These are phyloP conservation scores for Periconia macrospinosa DNA, from an alignment of 2,329 filamentous ascomycete species.

Conservation along the genomic window DNA sequence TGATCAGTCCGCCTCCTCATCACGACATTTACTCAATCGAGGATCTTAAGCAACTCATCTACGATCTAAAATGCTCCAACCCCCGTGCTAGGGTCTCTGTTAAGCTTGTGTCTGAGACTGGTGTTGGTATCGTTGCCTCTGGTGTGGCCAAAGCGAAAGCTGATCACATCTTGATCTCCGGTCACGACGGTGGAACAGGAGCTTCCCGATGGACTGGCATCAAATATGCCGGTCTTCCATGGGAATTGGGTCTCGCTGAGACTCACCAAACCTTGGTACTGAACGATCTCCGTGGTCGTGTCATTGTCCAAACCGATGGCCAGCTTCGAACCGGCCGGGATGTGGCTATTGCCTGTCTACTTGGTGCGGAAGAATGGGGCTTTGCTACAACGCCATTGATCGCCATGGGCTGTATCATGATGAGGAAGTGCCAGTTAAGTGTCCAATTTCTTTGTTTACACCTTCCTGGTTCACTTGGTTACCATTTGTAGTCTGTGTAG, in stretches of 20 bases:
- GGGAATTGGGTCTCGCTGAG: slow-evolving; percentile 95
- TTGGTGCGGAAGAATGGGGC: slow-evolving; percentile 97
- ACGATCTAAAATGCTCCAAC: slow-evolving; percentile 95
- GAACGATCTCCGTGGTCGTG: slow-evolving; percentile 92
- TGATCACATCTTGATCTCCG: slow-evolving; percentile 94
- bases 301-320: slow-evolving; percentile 94
- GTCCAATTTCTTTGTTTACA: background rate
- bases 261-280: slow-evolving; percentile 95
- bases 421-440: slow-evolving; percentile 67
- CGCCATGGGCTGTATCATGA: slow-evolving; percentile 95
- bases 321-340: slow-evolving; percentile 91
- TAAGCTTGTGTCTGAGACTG: slow-evolving; percentile 96
- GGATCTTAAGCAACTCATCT: slow-evolving; percentile 96
- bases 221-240: slow-evolving; percentile 95
- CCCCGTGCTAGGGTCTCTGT: slow-evolving; percentile 90
- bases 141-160: slow-evolving; percentile 98
- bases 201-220: slow-evolving; percentile 98
- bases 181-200: slow-evolving; percentile 95
- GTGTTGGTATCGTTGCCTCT: slow-evolving; percentile 95
- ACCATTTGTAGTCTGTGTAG: background rate
- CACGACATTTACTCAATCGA: slow-evolving; percentile 99
- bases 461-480: background rate
- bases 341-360: slow-evolving; percentile 89
- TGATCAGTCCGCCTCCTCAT: slow-evolving; percentile 94
- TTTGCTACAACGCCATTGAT: slow-evolving; percentile 94